These are phyloP conservation scores for Quercus bicolor DNA, from an alignment of 306 rosid species.

Conservation along the genomic window DNA sequence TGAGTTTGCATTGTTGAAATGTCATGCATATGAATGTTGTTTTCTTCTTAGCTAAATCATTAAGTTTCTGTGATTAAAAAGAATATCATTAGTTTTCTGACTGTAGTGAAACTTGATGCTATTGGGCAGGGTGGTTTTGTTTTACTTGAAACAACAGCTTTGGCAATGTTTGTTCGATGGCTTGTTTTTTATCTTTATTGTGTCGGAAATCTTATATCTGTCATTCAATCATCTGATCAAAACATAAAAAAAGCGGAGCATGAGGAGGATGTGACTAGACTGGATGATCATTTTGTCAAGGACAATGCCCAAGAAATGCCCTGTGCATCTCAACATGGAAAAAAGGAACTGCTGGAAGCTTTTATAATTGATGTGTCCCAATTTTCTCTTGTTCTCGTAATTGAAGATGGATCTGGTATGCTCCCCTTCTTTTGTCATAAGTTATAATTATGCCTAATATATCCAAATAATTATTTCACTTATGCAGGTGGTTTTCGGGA, in stretches of 20 bases:
- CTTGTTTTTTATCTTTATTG: slow-evolving; percentile 43
- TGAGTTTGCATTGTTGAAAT: slow-evolving; percentile 4
- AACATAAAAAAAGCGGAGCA: slow-evolving; percentile 28
- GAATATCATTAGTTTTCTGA: slow-evolving; percentile 11
- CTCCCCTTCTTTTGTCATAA: slow-evolving; percentile 11
- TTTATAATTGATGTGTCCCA: slow-evolving; percentile 52
- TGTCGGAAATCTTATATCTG: slow-evolving; percentile 41
- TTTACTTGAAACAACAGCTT: slow-evolving; percentile 62
- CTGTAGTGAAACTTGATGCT: slow-evolving; percentile 27
- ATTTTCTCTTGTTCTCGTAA: slow-evolving; percentile 48
- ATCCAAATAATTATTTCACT: slow-evolving; percentile 22
- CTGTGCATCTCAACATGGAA: slow-evolving; percentile 36
- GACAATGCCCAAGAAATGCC: slow-evolving; percentile 34
- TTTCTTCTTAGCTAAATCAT: slow-evolving; percentile 17
- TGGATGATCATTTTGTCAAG: slow-evolving; percentile 17
- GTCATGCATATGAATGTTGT: slow-evolving; percentile 7
- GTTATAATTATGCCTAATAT: background rate
- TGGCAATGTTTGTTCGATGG: slow-evolving; percentile 44
- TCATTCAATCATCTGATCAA: slow-evolving; percentile 27
- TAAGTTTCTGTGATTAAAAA: background rate
- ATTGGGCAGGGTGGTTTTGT: slow-evolving; percentile 75
- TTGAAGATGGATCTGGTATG: slow-evolving; percentile 66
- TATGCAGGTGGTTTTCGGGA: slow-evolving; percentile 64
- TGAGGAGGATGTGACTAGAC: slow-evolving; percentile 27
- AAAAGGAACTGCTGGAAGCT: slow-evolving; percentile 39